A percentile compares a stretch with the other conserved stretches of the same genome.
Evolutionary conservation across 805 yeast genomes (phyloP).

Genomic region (Teunomyces aglyptinius): DNA sequence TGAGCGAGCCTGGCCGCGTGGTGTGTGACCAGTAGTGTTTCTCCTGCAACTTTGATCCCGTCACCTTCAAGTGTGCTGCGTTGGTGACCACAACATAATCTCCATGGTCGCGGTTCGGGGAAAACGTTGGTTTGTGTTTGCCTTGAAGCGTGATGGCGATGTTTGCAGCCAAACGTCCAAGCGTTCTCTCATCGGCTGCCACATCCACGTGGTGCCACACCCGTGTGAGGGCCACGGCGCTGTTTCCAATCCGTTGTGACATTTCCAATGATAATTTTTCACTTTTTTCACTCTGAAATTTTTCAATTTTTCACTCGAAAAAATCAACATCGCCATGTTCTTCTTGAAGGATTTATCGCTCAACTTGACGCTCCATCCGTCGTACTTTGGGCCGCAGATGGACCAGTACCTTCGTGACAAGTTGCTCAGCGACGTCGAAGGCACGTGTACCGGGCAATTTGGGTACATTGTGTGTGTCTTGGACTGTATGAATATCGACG

Average conservation of each 20-base stretch:
- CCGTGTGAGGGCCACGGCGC: conserved; percentile 76
- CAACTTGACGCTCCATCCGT: conserved; percentile 92
- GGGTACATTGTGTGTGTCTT: conserved; percentile 96
- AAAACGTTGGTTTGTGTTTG: conserved; percentile 92
- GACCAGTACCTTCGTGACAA: conserved; percentile 87
- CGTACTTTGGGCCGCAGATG: conserved; percentile 97
- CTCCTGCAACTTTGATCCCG: conserved; percentile 80
- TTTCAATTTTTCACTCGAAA: too few relatives aligned
- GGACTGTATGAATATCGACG: conserved; percentile 91
- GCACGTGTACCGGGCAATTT: conserved; percentile 98
- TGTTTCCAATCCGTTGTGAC: conserved; percentile 51
- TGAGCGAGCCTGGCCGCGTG: conserved; percentile 84
- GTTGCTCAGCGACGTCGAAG: conserved; percentile 92
- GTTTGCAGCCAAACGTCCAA: conserved; percentile 88
- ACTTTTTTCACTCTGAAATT: too few relatives aligned
- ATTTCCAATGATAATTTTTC: conserved; percentile 17
- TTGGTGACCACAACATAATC: conserved; percentile 97
- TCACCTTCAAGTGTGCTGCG: conserved; percentile 74
- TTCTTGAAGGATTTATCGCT: conserved; percentile 81
- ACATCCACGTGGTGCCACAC: conserved; percentile 96
- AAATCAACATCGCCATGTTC: conserved; percentile 27
- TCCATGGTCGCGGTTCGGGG: conserved; percentile 76
- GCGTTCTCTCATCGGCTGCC: conserved; percentile 75
- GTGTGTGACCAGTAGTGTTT: conserved; percentile 89
- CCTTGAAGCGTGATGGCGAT: conserved; percentile 90